phyloP scores from a whole-genome alignment of 2,329 filamentous ascomycete genomes.

The Phialophora chinensis region DNA sequence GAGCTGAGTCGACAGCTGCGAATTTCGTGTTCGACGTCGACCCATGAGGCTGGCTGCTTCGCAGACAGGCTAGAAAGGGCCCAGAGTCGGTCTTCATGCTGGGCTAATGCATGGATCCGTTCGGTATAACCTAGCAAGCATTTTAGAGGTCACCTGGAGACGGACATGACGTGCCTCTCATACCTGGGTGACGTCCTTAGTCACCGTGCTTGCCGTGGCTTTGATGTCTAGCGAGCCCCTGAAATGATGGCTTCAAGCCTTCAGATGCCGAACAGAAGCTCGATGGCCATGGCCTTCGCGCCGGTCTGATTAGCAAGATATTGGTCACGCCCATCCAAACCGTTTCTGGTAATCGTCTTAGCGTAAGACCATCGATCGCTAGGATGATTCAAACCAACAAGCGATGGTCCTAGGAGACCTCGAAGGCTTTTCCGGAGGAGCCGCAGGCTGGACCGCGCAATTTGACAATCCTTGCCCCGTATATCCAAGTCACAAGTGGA shows the following conservation, averaged over 20 bases:
- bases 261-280: not conserved
- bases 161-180: not conserved
- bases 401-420: conserved; percentile 1
- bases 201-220: conserved; percentile 16
- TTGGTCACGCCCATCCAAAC: conserved; percentile 26
- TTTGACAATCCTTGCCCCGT: not conserved
- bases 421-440: conserved; percentile 5
- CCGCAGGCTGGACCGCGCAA: conserved; percentile 4
- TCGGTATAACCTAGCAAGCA: not conserved
- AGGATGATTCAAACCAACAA: not conserved
- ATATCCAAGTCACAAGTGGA: not conserved
- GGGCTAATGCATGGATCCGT: not conserved
- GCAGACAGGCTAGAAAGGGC: not conserved
- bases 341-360: conserved; percentile 17
- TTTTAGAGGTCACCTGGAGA: not conserved
- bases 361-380: conserved; percentile 13
- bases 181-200: conserved; percentile 1
- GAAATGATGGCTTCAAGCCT: conserved; percentile 1
- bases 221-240: conserved; percentile 13
- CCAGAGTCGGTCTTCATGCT: not conserved
- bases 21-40: not conserved
- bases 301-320: conserved; percentile 31
- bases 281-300: conserved; percentile 4
- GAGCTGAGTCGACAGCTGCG: not conserved
- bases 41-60: not conserved